Evolutionary conservation across 768 basidiomycete species (phyloP).

Genomic region (Butyriboletus loyo): DNA sequence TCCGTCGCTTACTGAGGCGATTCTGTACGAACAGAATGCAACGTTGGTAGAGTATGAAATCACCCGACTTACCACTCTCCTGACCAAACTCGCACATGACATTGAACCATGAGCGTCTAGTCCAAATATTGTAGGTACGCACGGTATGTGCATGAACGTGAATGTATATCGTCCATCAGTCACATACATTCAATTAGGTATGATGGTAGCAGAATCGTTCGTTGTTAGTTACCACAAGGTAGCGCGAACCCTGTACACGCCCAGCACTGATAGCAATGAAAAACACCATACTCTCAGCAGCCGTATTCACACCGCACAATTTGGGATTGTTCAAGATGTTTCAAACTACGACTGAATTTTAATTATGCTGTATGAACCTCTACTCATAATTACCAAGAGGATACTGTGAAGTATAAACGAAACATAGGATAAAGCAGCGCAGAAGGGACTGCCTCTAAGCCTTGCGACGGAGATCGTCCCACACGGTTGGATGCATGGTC

Average conservation of each 20-base stretch:
- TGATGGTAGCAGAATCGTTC: background rate
- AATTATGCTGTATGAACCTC: conserved; percentile 6
- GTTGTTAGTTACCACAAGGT: background rate
- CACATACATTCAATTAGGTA: background rate
- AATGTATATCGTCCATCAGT: background rate
- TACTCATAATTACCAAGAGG: conserved; percentile 14
- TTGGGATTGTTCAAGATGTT: background rate
- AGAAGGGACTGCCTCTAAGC: background rate
- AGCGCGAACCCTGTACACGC: background rate
- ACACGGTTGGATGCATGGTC: conserved; percentile 46
- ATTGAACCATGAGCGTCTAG: conserved; percentile 14
- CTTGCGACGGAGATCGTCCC: conserved; percentile 40
- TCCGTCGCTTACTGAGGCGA: conserved; percentile 75
- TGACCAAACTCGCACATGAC: conserved; percentile 49
- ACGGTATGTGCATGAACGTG: background rate
- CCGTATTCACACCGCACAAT: background rate
- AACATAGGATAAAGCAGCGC: conserved; percentile 7
- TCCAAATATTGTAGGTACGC: background rate
- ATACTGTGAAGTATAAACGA: conserved; percentile 12
- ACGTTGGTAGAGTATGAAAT: conserved; percentile 62
- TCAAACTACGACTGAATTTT: background rate
- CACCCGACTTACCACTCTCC: conserved; percentile 47
- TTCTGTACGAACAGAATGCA: conserved; percentile 63
- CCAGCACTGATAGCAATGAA: background rate
- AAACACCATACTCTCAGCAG: background rate